Base-by-base conservation (phyloP, 176 grass and related monocot genomes). In the Typha latifolia region DNA sequence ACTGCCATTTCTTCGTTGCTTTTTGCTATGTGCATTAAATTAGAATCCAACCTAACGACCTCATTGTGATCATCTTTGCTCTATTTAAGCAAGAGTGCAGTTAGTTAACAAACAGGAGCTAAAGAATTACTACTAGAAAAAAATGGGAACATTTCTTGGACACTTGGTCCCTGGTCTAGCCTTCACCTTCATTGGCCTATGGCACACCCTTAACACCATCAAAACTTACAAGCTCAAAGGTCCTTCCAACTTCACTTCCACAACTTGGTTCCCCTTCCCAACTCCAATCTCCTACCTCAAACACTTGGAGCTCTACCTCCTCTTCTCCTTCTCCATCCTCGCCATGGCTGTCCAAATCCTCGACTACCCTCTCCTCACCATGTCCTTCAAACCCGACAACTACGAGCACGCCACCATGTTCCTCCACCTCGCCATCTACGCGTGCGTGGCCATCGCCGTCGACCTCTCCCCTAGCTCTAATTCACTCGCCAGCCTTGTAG, bases 331-430 rank as follows among this genome's bases (percentile, higher is more conserved):
- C 87, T 87, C 87, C 66, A 24, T 76, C 47, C 51, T 85, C 22
- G 79, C 82, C 64, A 80, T 87, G 31, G 51, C 14, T 62, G 76
- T 76, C 51, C 87, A 96, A 79, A 68, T 96, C 70, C 56, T 90
- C 32, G 78, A 85, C 74, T 61, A 85, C 69, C 81, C 84, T 0
- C 62, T 81, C 69, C 73, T 75, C 2, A 43, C 49, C 63, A n/a
- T 75, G 26, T 56, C 63, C 32, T 67, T 75, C 73, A 55, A 78
- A 3, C 78, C 82, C 18, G 72, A 82, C 62, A 87, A 73, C 61
- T 86, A 87, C 70, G 91, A 96, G 80, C 91, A 96, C 59, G 84
- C 84, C 73, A 87, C 91, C 76, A 96, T 96, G 84, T 96, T 86
- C 77, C 76, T 96, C 66, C 91, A 96, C 62, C 76, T 96, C 59